These are phyloP conservation scores for Leavenworthia alabamica DNA, from an alignment of 345 rosid genomes.

Conservation along the genomic window DNA sequence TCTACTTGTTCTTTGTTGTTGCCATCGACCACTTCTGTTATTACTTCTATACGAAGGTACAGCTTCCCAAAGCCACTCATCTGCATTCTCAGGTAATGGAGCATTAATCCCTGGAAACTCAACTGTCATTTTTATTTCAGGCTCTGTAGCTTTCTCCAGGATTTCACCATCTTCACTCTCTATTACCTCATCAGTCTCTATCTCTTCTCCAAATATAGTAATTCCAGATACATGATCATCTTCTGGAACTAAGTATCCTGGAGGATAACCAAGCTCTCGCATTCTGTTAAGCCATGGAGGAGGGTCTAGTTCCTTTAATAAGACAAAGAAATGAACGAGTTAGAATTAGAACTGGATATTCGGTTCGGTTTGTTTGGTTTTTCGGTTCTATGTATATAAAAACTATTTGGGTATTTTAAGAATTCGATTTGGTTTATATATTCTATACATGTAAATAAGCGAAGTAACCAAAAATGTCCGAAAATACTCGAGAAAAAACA, in stretches of 20 bases:
- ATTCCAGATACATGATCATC: conserved; percentile 75
- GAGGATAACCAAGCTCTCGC: conserved; percentile 98
- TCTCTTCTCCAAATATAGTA: conserved; percentile 54
- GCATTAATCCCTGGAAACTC: conserved; percentile 86
- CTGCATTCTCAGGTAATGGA: conserved; percentile 71
- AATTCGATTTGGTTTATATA: too few species aligned
- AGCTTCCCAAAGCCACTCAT: conserved; percentile 62
- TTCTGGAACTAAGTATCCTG: conserved; percentile 80
- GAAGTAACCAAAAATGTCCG: too few species aligned
- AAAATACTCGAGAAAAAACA: too few species aligned
- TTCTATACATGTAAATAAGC: too few species aligned
- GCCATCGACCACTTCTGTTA: conserved; percentile 35
- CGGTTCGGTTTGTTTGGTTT: too few species aligned
- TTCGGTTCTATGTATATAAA: too few species aligned
- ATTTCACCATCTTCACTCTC: conserved; percentile 76
- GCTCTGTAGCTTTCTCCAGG: conserved; percentile 38
- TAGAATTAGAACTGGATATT: too few species aligned
- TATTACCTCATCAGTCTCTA: conserved; percentile 29
- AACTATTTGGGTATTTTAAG: too few species aligned
- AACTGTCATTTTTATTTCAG: conserved; percentile 44
- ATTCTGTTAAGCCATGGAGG: conserved; percentile 97
- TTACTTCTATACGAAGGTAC: conserved; percentile 36
- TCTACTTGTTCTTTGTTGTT: conserved; percentile 37
- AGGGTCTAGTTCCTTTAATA: conserved; percentile 84
- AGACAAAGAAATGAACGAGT: neutral